Base-by-base conservation (phyloP, 169 alveolate species). In the Amoebophrya sp. region DNA sequence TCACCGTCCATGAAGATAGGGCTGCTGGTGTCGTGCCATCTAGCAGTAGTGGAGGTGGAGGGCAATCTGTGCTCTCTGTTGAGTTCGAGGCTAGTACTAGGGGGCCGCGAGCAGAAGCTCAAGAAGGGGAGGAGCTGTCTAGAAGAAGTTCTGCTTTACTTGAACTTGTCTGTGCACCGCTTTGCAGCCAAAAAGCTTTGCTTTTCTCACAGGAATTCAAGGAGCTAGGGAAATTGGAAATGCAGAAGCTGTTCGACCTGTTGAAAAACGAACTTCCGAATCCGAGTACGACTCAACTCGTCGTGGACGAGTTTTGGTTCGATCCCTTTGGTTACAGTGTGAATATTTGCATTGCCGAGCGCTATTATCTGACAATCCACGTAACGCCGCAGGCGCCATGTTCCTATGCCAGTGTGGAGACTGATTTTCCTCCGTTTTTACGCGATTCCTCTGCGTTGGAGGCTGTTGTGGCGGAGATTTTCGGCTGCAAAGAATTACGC, bases 241-340 rank as follows among this genome's bases (percentile, higher is more conserved):
- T 2, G 77, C 6, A 12, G 3, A 55, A 89, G 91, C 91, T 29
- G 33, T 29, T 29, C 83, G 29, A 29, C 29, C n/a, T 29, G 29
- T 29, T 65, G n/a, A 29, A 65, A 29, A 65, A 65, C 29, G 83
- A 29, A 29, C 29, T 65, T 65, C 77, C 38, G 55, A 34, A 41
- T 38, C 55, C 33, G 14, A 33, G 24, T 41, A 41, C 77, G 33
- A 2, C 33, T 12, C 40, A 38, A 2, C 38, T 36, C 6, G 34
- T 6, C n/a, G 36, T 90, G 10, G 93, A 92, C 54, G 91, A 92
- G 90, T 92, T n/a, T 40, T 90, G 93, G 93, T 92, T 92, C 93
- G 76, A 3, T 3, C 93, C 93, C n/a, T 90, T 6, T 14, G 93
- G 93, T 12, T 92, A 92, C 54, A 90, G 93, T 23, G 6, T 83